Conservation (phyloP, 2,329 filamentous ascomycete species). For the Aaosphaeria pasadenensis region DNA sequence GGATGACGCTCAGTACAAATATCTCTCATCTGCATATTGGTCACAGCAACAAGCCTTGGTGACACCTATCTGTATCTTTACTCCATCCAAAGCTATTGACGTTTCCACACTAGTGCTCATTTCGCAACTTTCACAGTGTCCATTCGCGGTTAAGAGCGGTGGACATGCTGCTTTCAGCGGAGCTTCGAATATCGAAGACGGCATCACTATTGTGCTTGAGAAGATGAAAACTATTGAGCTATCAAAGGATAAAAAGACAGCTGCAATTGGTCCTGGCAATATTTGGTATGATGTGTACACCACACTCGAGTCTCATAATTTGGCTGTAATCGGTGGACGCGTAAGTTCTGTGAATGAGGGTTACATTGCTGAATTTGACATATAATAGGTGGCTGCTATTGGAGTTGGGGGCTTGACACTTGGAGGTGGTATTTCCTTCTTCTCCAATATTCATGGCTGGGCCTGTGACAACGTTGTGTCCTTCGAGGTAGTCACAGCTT, state of each 20-base stretch:
- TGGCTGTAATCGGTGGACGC: constrained; percentile 32
- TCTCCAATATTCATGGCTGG: constrained; percentile 19
- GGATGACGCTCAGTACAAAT: constrained; percentile 13
- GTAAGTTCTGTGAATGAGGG: constrained; percentile 7
- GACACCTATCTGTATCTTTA: constrained; percentile 25
- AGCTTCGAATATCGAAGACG: constrained; percentile 40
- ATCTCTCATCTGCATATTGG: constrained; percentile 24
- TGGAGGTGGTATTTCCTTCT: constrained; percentile 26
- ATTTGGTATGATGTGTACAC: constrained; percentile 37
- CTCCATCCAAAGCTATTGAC: constrained; percentile 14
- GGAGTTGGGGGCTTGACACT: constrained; percentile 21
- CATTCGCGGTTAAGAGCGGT: constrained; percentile 45
- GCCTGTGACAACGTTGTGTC: constrained; percentile 32
- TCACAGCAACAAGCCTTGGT: constrained; percentile 21
- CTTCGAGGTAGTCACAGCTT: constrained; percentile 30
- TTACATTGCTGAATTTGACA: background rate
- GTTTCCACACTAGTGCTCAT: constrained; percentile 18
- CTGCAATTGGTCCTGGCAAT: constrained; percentile 29
- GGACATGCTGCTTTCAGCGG: constrained; percentile 43
- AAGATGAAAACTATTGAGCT: constrained; percentile 25
- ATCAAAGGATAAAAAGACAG: constrained; percentile 21
- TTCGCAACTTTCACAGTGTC: constrained; percentile 23
- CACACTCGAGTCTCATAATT: constrained; percentile 16
- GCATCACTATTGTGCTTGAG: constrained; percentile 44
- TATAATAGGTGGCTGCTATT: constrained; percentile 2